Conservation (phyloP, 129 eudicot genomes). For the Chrysanthemum seticuspe region DNA sequence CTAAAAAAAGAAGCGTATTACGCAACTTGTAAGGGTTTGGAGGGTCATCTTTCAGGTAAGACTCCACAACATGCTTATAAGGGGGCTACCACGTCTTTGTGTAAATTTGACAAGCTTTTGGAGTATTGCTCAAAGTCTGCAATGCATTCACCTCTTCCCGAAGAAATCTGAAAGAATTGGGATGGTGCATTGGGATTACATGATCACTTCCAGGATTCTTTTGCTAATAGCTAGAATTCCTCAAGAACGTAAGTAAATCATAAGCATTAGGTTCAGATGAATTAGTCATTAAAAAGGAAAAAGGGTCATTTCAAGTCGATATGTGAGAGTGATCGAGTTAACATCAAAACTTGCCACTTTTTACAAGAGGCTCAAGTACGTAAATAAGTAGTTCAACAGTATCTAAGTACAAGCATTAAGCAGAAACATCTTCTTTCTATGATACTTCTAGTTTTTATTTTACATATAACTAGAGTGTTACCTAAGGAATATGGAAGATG, state of each 20-base stretch:
- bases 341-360: no score
- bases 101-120: conserved; percentile 54
- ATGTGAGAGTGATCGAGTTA: not conserved
- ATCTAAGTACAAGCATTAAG: no score
- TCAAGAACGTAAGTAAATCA: conserved; percentile 46
- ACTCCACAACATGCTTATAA: no score
- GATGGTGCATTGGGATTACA: conserved; percentile 92
- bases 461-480: no score
- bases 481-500: no score
- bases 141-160: conserved; percentile 64
- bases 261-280: not conserved
- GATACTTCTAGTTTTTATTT: no score
- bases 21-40: no score
- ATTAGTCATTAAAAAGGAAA: not conserved
- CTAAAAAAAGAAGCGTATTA: no score
- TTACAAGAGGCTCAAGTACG: no score
- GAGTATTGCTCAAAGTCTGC: conserved; percentile 84
- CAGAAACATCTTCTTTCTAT: no score
- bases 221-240: conserved; percentile 68
- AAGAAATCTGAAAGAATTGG: conserved; percentile 82
- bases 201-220: conserved; percentile 86
- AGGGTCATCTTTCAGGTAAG: no score
- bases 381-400: no score
- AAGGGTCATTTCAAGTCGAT: not conserved
- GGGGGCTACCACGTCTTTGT: conserved; percentile 93